A percentile compares a stretch with the other conserved stretches of the same genome.
These are phyloP conservation scores for Orbilia javanica DNA, from an alignment of 2,329 filamentous ascomycete genomes.

Conservation along the genomic window DNA sequence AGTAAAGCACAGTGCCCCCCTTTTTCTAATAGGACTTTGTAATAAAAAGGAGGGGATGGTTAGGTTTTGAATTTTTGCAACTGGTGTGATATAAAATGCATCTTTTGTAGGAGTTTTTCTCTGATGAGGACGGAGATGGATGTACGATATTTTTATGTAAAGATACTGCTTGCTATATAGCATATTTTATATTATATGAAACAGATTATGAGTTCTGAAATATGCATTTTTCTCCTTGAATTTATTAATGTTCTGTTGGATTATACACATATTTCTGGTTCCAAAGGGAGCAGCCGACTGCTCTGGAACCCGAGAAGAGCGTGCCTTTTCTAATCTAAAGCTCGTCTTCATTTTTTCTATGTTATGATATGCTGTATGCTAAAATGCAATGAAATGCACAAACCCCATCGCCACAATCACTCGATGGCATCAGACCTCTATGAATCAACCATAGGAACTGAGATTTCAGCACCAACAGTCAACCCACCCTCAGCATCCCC, in stretches of 20 bases:
- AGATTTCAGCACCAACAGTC: background rate
- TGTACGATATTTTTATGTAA: slow-evolving; percentile 5
- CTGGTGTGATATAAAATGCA: slow-evolving; percentile 18
- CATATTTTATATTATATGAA: background rate
- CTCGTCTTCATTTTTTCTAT: background rate
- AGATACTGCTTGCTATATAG: slow-evolving; percentile 6
- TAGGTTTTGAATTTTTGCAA: no score
- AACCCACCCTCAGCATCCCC: background rate
- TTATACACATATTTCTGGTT: background rate
- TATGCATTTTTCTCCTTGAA: background rate
- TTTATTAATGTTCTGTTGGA: background rate
- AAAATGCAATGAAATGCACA: slow-evolving; percentile 10
- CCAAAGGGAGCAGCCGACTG: background rate
- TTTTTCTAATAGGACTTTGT: background rate
- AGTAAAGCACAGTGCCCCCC: slow-evolving; percentile 28
- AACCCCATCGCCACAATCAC: background rate
- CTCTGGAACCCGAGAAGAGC: background rate
- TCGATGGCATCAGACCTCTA: background rate
- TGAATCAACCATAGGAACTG: background rate
- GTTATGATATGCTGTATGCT: slow-evolving; percentile 8
- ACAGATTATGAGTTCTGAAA: background rate
- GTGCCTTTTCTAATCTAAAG: background rate
- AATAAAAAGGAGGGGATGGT: background rate
- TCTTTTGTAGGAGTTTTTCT: slow-evolving; percentile 30
- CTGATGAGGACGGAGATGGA: background rate